A percentile compares a stretch with the other conserved stretches of the same genome.
phyloP scores from a whole-genome alignment of 495 filamentous ascomycete genomes.

The Talaromyces wortmannii region DNA sequence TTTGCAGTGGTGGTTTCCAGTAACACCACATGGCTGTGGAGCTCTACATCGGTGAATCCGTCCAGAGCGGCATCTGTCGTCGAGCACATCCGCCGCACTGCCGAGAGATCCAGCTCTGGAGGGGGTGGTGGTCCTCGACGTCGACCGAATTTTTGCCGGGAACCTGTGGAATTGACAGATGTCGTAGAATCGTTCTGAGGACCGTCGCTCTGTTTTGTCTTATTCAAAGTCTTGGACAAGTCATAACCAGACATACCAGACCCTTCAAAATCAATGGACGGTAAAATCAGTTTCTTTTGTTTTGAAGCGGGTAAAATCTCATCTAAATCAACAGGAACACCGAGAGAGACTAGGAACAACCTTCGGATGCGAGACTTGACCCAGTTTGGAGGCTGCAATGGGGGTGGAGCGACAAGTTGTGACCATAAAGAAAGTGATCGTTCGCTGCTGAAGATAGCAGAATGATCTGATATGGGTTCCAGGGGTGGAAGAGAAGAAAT shows the following conservation, averaged over 20 bases:
- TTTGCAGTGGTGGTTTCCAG: slow-evolving; percentile 59
- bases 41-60: slow-evolving; percentile 69
- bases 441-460: slow-evolving; percentile 48
- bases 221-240: slow-evolving; percentile 39
- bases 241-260: slow-evolving; percentile 20
- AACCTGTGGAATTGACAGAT: slow-evolving; percentile 45
- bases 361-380: slow-evolving; percentile 93
- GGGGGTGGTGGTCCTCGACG: slow-evolving; percentile 53
- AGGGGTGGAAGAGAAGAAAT: slow-evolving; percentile 31
- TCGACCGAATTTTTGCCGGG: slow-evolving; percentile 27
- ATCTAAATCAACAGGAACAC: slow-evolving; percentile 93
- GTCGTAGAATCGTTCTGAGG: slow-evolving; percentile 48
- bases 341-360: slow-evolving; percentile 91
- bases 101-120: slow-evolving; percentile 72
- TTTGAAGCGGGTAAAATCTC: slow-evolving; percentile 95
- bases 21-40: slow-evolving; percentile 63
- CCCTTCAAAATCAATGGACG: slow-evolving; percentile 61
- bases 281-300: slow-evolving; percentile 94
- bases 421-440: slow-evolving; percentile 88
- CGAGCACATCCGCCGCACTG: slow-evolving; percentile 68
- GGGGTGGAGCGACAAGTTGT: slow-evolving; percentile 89
- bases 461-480: slow-evolving; percentile 33
- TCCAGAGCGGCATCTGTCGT: slow-evolving; percentile 76
- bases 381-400: slow-evolving; percentile 95
- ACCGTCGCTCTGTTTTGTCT: slow-evolving; percentile 37